Percentiles rank a stretch among this genome's conserved stretches.
Evolutionary conservation across 371 early-diverging fungal species (phyloP).

Genomic region (Rhizomucor pusillus): DNA sequence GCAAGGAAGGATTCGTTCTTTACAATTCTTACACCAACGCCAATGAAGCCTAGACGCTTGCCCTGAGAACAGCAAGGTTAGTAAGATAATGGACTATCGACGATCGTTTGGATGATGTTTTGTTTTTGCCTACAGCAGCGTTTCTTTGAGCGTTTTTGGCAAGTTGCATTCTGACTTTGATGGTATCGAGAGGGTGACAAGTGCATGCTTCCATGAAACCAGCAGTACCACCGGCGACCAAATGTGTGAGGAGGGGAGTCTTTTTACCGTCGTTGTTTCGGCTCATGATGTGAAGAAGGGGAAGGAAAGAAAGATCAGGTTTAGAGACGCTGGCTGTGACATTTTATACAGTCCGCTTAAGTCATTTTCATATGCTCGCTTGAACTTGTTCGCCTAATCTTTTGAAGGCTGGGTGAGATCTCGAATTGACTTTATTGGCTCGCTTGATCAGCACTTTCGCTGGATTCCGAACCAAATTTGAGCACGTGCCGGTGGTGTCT

Average conservation of each 20-base stretch:
- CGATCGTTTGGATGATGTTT: not conserved
- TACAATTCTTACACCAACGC: slow-evolving; percentile 83
- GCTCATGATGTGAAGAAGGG: slow-evolving; percentile 26
- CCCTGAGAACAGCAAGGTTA: slow-evolving; percentile 21
- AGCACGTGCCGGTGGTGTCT: too few species aligned
- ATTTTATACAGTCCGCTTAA: not conserved
- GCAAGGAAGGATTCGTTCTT: slow-evolving; percentile 87
- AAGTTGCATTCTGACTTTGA: slow-evolving; percentile 94
- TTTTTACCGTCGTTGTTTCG: slow-evolving; percentile 34
- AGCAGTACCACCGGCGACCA: slow-evolving; percentile 91
- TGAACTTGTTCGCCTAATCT: too few species aligned
- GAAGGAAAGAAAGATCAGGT: slow-evolving; percentile 7
- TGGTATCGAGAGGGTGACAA: slow-evolving; percentile 98
- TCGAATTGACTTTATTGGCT: too few species aligned
- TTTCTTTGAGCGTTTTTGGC: slow-evolving; percentile 49
- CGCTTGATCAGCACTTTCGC: too few species aligned
- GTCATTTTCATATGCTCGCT: not conserved
- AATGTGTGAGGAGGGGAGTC: slow-evolving; percentile 62
- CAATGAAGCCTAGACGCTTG: slow-evolving; percentile 67
- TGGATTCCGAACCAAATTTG: too few species aligned
- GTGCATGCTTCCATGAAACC: slow-evolving; percentile 91
- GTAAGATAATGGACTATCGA: too few species aligned
- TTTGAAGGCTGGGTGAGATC: too few species aligned
- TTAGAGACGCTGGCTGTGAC: not conserved
- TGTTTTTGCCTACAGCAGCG: slow-evolving; percentile 39